Evolutionary conservation across 2,329 filamentous ascomycete genomes (phyloP).

Genomic region (Apiospora aurea): DNA sequence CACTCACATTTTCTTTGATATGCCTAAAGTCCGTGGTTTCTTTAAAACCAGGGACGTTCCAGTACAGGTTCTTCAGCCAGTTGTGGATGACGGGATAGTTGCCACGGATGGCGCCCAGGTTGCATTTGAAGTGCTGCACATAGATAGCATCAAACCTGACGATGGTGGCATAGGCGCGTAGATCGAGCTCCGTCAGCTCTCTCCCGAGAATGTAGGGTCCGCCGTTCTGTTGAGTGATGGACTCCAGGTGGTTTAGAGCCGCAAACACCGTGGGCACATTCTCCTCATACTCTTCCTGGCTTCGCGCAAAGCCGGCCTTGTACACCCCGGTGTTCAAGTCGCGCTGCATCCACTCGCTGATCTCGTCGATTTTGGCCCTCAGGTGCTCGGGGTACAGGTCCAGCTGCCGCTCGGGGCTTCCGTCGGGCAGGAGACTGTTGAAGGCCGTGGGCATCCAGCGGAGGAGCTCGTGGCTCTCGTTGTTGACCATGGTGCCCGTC

Average conservation of each 20-base stretch:
- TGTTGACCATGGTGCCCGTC: slow-evolving; percentile 62
- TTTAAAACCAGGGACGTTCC: slow-evolving; percentile 59
- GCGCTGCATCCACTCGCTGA: slow-evolving; percentile 60
- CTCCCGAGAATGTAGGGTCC: slow-evolving; percentile 64
- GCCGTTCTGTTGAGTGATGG: slow-evolving; percentile 41
- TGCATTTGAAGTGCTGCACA: slow-evolving; percentile 72
- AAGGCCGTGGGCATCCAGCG: slow-evolving; percentile 65
- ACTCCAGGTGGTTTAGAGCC: slow-evolving; percentile 65
- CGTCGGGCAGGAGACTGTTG: slow-evolving; percentile 52
- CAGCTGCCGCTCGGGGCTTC: slow-evolving; percentile 45
- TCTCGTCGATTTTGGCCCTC: slow-evolving; percentile 56
- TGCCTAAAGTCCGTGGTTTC: slow-evolving; percentile 70
- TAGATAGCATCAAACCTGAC: slow-evolving; percentile 69
- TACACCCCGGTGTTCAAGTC: slow-evolving; percentile 68
- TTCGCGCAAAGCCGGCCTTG: slow-evolving; percentile 64
- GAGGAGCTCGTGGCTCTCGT: slow-evolving; percentile 66
- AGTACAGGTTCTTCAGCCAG: slow-evolving; percentile 67
- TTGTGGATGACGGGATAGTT: slow-evolving; percentile 67
- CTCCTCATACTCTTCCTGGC: slow-evolving; percentile 62
- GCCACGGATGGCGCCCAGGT: slow-evolving; percentile 65
- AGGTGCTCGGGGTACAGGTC: slow-evolving; percentile 61
- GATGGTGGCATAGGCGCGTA: slow-evolving; percentile 63
- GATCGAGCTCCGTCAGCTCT: slow-evolving; percentile 64
- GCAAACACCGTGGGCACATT: slow-evolving; percentile 63
- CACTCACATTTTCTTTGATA: slow-evolving; percentile 67